phyloP scores from a whole-genome alignment of 768 basidiomycete genomes.

The Lactarius tabidus region DNA sequence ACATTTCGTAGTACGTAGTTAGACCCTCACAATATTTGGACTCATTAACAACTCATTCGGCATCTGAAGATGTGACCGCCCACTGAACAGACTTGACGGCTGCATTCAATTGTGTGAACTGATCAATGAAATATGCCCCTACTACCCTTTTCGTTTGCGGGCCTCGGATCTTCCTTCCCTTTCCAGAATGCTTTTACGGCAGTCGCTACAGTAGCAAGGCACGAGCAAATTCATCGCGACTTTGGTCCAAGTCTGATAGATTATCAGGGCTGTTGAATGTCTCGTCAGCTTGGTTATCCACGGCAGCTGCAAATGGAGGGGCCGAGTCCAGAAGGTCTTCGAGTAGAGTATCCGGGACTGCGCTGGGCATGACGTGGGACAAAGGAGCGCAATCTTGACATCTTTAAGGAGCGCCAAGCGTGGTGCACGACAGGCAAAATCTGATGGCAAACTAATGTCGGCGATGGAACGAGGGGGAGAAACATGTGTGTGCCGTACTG shows the following conservation, averaged over 20 bases:
- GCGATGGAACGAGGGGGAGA: neutral
- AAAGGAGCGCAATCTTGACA: conserved; percentile 4
- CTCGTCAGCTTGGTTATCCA: conserved; percentile 19
- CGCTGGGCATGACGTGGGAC: neutral
- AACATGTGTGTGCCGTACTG: conserved; percentile 11
- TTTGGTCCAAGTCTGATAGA: conserved; percentile 2
- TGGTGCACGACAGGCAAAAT: conserved; percentile 7
- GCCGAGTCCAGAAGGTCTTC: conserved; percentile 22
- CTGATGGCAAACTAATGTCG: neutral
- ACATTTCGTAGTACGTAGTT: neutral
- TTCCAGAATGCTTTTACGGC: conserved; percentile 23
- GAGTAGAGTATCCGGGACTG: conserved; percentile 7
- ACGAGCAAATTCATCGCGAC: conserved; percentile 16
- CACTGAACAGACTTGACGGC: conserved; percentile 12
- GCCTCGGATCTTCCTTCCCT: conserved; percentile 11
- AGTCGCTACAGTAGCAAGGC: conserved; percentile 7
- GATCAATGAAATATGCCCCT: conserved; percentile 14
- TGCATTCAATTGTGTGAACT: conserved; percentile 16
- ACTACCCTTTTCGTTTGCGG: conserved; percentile 7
- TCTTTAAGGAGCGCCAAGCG: conserved; percentile 12
- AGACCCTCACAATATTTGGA: neutral
- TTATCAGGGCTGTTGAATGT: conserved; percentile 10
- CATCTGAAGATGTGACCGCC: neutral
- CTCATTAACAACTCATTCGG: neutral
- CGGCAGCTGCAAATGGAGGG: conserved; percentile 16